phyloP scores from a whole-genome alignment of 2,329 filamentous ascomycete genomes.

The Coleophoma crateriformis region DNA sequence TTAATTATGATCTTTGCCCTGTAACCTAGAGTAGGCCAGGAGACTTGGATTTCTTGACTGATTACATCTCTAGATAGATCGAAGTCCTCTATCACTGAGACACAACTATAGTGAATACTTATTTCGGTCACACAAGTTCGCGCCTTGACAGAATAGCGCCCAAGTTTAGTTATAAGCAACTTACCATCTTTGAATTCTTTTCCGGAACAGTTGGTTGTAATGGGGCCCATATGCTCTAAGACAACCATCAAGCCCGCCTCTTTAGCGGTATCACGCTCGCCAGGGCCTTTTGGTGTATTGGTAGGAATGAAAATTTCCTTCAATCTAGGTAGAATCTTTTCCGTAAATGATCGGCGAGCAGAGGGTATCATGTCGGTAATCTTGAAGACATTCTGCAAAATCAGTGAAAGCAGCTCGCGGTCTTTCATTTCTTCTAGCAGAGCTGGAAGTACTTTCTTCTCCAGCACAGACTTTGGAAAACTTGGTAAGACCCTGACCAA shows the following conservation, averaged over 20 bases:
- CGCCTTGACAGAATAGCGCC: no score
- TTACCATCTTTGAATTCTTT: slow-evolving; percentile 91
- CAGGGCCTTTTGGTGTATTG: slow-evolving; percentile 40
- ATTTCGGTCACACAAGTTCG: no score
- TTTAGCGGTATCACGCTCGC: slow-evolving; percentile 75
- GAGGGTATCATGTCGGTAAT: slow-evolving; percentile 76
- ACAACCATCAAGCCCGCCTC: slow-evolving; percentile 91
- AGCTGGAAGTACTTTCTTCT: slow-evolving; percentile 88
- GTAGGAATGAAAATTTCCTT: slow-evolving; percentile 74
- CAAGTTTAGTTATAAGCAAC: slow-evolving; percentile 21
- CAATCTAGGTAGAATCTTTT: slow-evolving; percentile 78
- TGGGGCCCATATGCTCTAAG: slow-evolving; percentile 72
- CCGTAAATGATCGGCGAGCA: slow-evolving; percentile 72
- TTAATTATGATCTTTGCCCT: no score
- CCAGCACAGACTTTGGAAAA: slow-evolving; percentile 88
- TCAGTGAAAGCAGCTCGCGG: slow-evolving; percentile 74
- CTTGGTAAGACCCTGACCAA: slow-evolving; percentile 82
- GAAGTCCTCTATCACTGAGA: no score
- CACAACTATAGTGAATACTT: no score
- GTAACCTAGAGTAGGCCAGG: no score
- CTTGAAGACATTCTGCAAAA: slow-evolving; percentile 88
- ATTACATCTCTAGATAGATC: no score
- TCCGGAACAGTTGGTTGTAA: slow-evolving; percentile 77
- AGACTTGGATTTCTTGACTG: no score
- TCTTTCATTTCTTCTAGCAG: slow-evolving; percentile 93